Evolutionary conservation across 225 moss, liverwort and hornwort genomes (phyloP).

Genomic region (Climacium dendroides): DNA sequence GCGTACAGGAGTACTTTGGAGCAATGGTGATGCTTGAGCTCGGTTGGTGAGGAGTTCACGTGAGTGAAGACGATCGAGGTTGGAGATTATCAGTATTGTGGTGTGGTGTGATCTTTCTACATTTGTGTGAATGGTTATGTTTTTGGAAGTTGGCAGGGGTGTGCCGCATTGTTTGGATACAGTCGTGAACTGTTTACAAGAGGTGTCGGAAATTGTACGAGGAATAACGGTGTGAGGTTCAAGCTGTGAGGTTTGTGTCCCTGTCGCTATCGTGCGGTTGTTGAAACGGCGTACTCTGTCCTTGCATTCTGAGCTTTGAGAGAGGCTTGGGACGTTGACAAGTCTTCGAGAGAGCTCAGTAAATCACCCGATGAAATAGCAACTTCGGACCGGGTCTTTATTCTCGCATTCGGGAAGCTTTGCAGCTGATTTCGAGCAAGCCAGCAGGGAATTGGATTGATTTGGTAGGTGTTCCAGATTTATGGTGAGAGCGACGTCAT

Average conservation of each 20-base stretch:
- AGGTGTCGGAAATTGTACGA: not conserved
- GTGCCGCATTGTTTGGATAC: not conserved
- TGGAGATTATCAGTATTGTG: not conserved
- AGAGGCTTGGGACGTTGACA: not conserved
- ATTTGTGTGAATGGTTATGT: not conserved
- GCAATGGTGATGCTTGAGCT: not conserved
- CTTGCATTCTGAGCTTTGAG: not conserved
- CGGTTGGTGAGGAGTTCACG: not conserved
- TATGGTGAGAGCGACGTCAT: not conserved
- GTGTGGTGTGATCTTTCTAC: not conserved
- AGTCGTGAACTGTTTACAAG: not conserved
- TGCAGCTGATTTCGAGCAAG: not conserved
- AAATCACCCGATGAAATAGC: not conserved
- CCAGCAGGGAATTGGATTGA: not conserved
- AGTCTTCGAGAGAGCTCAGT: not conserved
- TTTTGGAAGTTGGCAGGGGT: not conserved
- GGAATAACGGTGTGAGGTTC: not conserved
- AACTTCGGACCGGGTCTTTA: not conserved
- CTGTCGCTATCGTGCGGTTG: not conserved
- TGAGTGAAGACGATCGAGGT: not conserved
- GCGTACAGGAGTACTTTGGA: not conserved
- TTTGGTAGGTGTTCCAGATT: not conserved
- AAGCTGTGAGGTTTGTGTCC: not conserved
- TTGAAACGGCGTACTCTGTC: not conserved
- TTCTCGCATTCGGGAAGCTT: not conserved